These are phyloP conservation scores for Apophysomyces trapeziformis DNA, from an alignment of 371 early-diverging fungal genomes.

Conservation along the genomic window DNA sequence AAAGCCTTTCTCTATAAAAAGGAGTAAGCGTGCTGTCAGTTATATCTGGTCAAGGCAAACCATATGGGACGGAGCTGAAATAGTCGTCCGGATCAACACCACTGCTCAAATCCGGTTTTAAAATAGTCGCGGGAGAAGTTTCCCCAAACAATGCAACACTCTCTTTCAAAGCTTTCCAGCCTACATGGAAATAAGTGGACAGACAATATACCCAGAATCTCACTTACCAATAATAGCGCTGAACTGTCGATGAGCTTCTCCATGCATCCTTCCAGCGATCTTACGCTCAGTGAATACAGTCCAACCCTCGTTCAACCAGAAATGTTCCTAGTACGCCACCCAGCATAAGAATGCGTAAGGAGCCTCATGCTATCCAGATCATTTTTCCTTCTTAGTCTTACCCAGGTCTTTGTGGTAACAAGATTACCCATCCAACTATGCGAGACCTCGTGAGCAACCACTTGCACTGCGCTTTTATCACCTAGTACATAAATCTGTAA, in stretches of 20 bases:
- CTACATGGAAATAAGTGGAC: neutral
- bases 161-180: slow-evolving; percentile 75
- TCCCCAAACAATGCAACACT: slow-evolving; percentile 77
- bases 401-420: slow-evolving; percentile 89
- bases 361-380: neutral
- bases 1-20: slow-evolving; percentile 81
- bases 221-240: slow-evolving; percentile 73
- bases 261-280: slow-evolving; percentile 80
- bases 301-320: slow-evolving; percentile 95
- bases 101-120: slow-evolving; percentile 71
- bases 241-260: slow-evolving; percentile 84
- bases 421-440: slow-evolving; percentile 97
- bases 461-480: slow-evolving; percentile 91
- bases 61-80: slow-evolving; percentile 90
- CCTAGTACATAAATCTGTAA: slow-evolving; percentile 10
- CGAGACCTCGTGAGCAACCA: slow-evolving; percentile 93
- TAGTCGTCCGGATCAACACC: slow-evolving; percentile 93
- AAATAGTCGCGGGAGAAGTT: slow-evolving; percentile 71
- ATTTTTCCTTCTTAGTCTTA: slow-evolving; percentile 18
- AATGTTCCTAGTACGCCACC: slow-evolving; percentile 49
- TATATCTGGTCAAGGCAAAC: slow-evolving; percentile 26
- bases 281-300: slow-evolving; percentile 93
- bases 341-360: neutral
- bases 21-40: neutral
- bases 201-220: neutral